Evolutionary conservation across 1,139 yeast genomes (phyloP).

Genomic region (Blastobotrys illinoisensis): DNA sequence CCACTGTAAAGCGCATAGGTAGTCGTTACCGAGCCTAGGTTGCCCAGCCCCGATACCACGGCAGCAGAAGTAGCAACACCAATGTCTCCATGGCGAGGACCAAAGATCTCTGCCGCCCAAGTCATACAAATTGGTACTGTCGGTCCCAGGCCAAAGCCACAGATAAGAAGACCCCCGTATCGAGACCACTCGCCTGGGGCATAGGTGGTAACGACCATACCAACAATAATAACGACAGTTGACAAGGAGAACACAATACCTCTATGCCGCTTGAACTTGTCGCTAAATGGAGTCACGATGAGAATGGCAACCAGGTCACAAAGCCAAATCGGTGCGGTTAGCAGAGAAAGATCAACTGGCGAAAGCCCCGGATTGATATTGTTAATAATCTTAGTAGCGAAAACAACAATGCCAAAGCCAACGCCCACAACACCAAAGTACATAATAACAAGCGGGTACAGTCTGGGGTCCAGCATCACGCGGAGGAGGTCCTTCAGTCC

Average conservation of each 20-base stretch:
- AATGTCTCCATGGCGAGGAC: constrained; percentile 67
- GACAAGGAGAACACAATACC: constrained; percentile 58
- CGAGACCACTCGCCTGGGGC: constrained; percentile 70
- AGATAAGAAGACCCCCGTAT: constrained; percentile 73
- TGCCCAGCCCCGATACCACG: constrained; percentile 78
- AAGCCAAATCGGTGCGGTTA: constrained; percentile 87
- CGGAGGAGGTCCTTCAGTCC: constrained; percentile 50
- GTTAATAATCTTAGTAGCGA: constrained; percentile 75
- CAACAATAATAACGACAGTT: constrained; percentile 62
- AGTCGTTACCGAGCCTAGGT: constrained; percentile 77
- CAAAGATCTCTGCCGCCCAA: constrained; percentile 75
- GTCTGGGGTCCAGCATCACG: constrained; percentile 57
- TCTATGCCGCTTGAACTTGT: constrained; percentile 53
- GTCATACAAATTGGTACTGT: constrained; percentile 89
- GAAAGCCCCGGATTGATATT: constrained; percentile 58
- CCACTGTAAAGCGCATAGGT: constrained; percentile 82
- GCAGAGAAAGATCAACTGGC: constrained; percentile 64
- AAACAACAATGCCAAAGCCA: constrained; percentile 79
- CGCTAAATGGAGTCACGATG: constrained; percentile 74
- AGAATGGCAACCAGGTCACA: constrained; percentile 79
- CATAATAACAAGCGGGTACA: constrained; percentile 82
- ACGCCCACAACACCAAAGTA: constrained; percentile 90
- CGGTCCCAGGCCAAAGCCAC: constrained; percentile 86
- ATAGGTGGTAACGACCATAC: constrained; percentile 69
- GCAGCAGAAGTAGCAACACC: constrained; percentile 84